phyloP scores from a whole-genome alignment of 495 filamentous ascomycete species.

The Xylaria sp. region DNA sequence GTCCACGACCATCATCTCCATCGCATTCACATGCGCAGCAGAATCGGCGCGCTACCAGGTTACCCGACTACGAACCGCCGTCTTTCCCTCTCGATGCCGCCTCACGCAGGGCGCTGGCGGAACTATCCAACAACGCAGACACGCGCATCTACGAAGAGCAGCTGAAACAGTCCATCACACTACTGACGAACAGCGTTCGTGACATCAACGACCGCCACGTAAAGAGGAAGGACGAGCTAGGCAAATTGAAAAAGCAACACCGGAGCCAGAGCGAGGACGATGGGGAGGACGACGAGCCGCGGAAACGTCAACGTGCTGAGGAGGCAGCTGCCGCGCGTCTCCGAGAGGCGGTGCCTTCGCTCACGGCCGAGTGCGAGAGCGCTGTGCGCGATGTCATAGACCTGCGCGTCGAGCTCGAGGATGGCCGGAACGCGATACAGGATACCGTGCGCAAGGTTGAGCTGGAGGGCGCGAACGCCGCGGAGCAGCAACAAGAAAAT shows the following conservation, averaged over 20 bases:
- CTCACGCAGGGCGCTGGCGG: conserved; percentile 40
- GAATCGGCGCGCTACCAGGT: conserved; percentile 35
- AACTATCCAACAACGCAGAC: conserved; percentile 41
- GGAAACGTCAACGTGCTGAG: conserved; percentile 42
- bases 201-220: conserved; percentile 61
- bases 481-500: conserved; percentile 30
- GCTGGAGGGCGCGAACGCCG: conserved; percentile 53
- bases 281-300: conserved; percentile 44
- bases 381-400: conserved; percentile 55
- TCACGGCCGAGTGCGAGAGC: conserved; percentile 50
- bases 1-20: conserved; percentile 27
- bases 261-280: conserved; percentile 33
- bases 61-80: conserved; percentile 68
- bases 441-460: conserved; percentile 57
- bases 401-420: conserved; percentile 53
- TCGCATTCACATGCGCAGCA: conserved; percentile 24
- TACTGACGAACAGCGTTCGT: conserved; percentile 49
- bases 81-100: conserved; percentile 53
- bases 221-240: conserved; percentile 57
- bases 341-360: conserved; percentile 46
- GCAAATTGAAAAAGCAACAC: conserved; percentile 39
- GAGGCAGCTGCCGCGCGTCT: conserved; percentile 46
- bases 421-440: conserved; percentile 48
- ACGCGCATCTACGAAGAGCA: conserved; percentile 48
- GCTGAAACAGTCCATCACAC: conserved; percentile 43